A percentile compares a stretch with the other conserved stretches of the same genome.
Evolutionary conservation across 257 asterid genomes (phyloP).

Genomic region (Lavandula angustifolia): DNA sequence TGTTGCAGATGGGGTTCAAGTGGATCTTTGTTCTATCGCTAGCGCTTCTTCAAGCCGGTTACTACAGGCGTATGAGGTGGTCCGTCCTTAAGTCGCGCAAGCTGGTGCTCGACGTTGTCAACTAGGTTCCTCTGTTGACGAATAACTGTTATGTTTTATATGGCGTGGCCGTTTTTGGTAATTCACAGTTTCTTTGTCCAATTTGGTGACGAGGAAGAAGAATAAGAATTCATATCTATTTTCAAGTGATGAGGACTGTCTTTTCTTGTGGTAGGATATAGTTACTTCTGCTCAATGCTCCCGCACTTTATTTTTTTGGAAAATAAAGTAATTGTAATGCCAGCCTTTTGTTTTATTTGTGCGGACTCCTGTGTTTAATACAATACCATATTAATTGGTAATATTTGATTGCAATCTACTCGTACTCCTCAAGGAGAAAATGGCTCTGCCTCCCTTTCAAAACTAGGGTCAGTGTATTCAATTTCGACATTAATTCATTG

Average conservation of each 20-base stretch:
- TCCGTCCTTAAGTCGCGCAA: slow-evolving; percentile 73
- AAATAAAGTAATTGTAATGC: slow-evolving; percentile 5
- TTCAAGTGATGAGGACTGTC: slow-evolving; percentile 10
- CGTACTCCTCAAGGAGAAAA: no score
- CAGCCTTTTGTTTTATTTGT: neutral
- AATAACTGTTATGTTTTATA: slow-evolving; percentile 28
- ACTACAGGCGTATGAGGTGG: slow-evolving; percentile 77
- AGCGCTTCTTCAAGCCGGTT: slow-evolving; percentile 82
- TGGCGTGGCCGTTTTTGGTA: slow-evolving; percentile 28
- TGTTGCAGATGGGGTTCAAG: slow-evolving; percentile 77
- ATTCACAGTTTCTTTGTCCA: slow-evolving; percentile 22
- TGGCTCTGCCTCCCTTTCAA: no score
- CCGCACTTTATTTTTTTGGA: neutral
- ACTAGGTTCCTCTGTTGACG: slow-evolving; percentile 35
- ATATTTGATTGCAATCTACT: no score
- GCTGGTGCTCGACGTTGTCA: slow-evolving; percentile 77
- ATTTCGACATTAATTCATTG: no score
- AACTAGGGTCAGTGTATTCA: no score
- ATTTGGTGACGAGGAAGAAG: slow-evolving; percentile 30
- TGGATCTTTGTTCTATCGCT: slow-evolving; percentile 77
- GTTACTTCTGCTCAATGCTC: neutral
- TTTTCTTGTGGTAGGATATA: no score
- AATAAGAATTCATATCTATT: slow-evolving; percentile 27
- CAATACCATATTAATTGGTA: no score
- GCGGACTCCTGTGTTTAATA: neutral